Conservation (phyloP, 257 asterid genomes). For the Voacanga thouarsii region DNA sequence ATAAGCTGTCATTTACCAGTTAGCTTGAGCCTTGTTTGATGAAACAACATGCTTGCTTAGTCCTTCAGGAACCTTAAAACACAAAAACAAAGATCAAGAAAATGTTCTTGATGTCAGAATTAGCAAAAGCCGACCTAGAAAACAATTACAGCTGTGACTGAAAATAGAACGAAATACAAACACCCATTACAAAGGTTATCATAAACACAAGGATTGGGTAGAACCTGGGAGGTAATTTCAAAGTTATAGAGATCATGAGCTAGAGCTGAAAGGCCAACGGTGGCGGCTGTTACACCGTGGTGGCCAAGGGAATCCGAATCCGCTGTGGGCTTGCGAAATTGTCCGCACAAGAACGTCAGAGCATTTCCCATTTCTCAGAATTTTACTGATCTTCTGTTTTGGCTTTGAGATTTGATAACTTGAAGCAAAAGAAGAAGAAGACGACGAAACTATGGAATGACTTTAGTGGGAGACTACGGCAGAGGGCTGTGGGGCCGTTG, state of each 20-base stretch:
- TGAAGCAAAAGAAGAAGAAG: neutral
- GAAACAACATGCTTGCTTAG: constrained; percentile 68
- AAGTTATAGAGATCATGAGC: constrained; percentile 84
- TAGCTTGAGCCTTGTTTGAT: constrained; percentile 81
- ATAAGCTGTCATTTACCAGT: constrained; percentile 48
- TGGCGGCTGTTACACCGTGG: constrained; percentile 57
- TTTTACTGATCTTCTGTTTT: neutral
- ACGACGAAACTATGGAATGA: neutral
- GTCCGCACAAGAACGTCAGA: constrained; percentile 49
- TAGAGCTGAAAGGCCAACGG: constrained; percentile 64
- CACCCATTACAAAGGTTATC: neutral
- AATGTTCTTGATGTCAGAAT: neutral
- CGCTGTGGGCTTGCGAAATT: constrained; percentile 46
- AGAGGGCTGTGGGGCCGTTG: too few relatives aligned
- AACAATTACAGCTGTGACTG: neutral
- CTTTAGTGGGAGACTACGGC: too few relatives aligned
- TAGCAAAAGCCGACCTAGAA: neutral
- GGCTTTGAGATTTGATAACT: neutral
- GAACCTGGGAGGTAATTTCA: constrained; percentile 66
- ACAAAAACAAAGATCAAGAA: neutral
- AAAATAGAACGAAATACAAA: neutral
- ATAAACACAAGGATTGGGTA: neutral
- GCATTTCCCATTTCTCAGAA: constrained; percentile 66
- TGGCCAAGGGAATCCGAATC: constrained; percentile 54
- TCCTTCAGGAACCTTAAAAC: constrained; percentile 80